phyloP scores from a whole-genome alignment of 78 protist genomes.

The Trichosphaerium sp. region DNA sequence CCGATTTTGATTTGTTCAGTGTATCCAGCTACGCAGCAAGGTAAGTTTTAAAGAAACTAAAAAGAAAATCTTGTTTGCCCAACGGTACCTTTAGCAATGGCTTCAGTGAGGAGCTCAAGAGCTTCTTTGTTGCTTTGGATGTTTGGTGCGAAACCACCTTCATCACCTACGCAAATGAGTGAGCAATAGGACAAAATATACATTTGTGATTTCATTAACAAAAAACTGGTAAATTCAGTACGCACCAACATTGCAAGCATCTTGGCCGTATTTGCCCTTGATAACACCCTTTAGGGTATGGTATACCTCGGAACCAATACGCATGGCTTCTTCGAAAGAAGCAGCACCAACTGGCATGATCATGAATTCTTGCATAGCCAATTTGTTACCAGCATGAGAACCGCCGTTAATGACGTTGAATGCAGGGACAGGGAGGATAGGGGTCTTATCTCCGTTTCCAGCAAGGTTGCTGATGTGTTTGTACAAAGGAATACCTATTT shows the following conservation, averaged over 20 bases:
- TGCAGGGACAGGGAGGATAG: slow-evolving; percentile 86
- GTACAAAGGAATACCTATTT: slow-evolving; percentile 90
- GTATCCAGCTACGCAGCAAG: slow-evolving; percentile 97
- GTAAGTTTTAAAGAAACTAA: too few species aligned
- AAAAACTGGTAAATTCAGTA: background rate
- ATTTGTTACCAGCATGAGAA: slow-evolving; percentile 95
- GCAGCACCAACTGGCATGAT: slow-evolving; percentile 82
- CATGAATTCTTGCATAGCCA: slow-evolving; percentile 97
- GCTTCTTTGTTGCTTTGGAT: slow-evolving; percentile 81
- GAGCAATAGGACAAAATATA: background rate
- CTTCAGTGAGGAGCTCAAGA: slow-evolving; percentile 77
- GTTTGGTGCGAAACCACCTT: slow-evolving; percentile 99
- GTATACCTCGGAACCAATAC: slow-evolving; percentile 94
- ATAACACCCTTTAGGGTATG: slow-evolving; percentile 85
- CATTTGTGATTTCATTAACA: too few species aligned
- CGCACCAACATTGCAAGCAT: background rate
- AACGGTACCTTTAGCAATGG: slow-evolving; percentile 66
- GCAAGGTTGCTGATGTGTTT: slow-evolving; percentile 69
- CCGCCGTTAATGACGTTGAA: slow-evolving; percentile 99
- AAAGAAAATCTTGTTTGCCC: background rate
- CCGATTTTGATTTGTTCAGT: slow-evolving; percentile 76
- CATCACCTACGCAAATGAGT: slow-evolving; percentile 95
- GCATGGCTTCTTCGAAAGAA: slow-evolving; percentile 82
- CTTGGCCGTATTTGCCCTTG: slow-evolving; percentile 61
- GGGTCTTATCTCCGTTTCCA: slow-evolving; percentile 44